These are phyloP conservation scores for Cenococcum geophilum DNA, from an alignment of 495 filamentous ascomycete genomes.

Conservation along the genomic window DNA sequence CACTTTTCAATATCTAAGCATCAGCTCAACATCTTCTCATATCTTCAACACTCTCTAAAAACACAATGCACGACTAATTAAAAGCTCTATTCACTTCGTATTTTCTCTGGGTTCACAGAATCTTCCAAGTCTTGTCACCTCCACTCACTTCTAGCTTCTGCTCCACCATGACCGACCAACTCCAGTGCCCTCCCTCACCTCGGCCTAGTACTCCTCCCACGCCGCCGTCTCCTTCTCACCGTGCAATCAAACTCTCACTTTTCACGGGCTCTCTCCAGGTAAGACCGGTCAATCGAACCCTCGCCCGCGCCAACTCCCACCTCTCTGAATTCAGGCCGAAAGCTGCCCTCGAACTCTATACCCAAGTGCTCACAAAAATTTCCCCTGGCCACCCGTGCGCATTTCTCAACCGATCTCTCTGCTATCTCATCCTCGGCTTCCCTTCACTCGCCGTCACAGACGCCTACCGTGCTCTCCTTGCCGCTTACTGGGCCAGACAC, in stretches of 20 bases:
- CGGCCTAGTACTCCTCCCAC: neutral
- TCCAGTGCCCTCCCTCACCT: neutral
- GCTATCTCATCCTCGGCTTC: conserved; percentile 26
- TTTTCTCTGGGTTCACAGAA: too few species aligned
- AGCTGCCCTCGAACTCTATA: conserved; percentile 29
- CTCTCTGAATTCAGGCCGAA: conserved; percentile 6
- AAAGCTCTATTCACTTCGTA: too few species aligned
- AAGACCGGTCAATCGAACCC: conserved; percentile 10
- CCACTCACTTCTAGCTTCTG: neutral
- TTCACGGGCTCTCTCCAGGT: neutral
- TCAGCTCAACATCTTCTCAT: too few species aligned
- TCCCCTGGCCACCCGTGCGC: conserved; percentile 32
- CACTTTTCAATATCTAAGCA: too few species aligned
- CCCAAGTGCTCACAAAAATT: conserved; percentile 23
- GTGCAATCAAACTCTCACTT: conserved; percentile 1
- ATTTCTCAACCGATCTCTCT: conserved; percentile 37
- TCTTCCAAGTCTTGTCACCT: neutral
- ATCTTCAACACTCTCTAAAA: too few species aligned
- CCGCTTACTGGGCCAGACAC: neutral
- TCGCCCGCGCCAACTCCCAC: conserved; percentile 19
- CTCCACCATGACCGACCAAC: neutral
- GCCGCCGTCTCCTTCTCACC: neutral
- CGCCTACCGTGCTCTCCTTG: conserved; percentile 30
- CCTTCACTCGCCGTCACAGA: conserved; percentile 33
- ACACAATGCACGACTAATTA: too few species aligned